Conservation (phyloP, 495 filamentous ascomycete species). For the Beverwykella pulmonaria region DNA sequence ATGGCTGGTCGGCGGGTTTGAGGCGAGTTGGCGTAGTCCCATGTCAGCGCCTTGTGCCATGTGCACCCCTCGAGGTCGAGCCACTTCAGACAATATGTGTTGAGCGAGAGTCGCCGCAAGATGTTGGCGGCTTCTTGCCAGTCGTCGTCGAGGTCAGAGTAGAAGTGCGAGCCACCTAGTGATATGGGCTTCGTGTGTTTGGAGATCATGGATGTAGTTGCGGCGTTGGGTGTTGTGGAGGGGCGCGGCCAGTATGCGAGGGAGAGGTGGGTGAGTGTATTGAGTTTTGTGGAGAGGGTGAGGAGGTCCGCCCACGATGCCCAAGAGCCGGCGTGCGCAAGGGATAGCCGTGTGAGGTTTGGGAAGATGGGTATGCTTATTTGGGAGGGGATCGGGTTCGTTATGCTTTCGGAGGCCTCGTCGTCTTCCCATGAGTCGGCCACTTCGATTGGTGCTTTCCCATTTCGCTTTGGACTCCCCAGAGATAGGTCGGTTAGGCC, state of each 20-base stretch:
- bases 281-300: slow-evolving; percentile 60
- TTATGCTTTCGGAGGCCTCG: neutral
- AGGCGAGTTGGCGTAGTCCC: slow-evolving; percentile 35
- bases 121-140: slow-evolving; percentile 70
- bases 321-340: slow-evolving; percentile 50
- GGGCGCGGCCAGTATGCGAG: slow-evolving; percentile 82
- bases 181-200: slow-evolving; percentile 52
- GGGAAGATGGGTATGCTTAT: slow-evolving; percentile 46
- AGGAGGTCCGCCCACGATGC: slow-evolving; percentile 72
- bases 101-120: slow-evolving; percentile 66
- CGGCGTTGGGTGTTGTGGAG: slow-evolving; percentile 61
- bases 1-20: too few species aligned
- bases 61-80: slow-evolving; percentile 81
- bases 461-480: neutral
- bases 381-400: neutral
- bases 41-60: slow-evolving; percentile 69
- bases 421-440: slow-evolving; percentile 42
- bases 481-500: slow-evolving; percentile 8
- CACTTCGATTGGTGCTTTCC: slow-evolving; percentile 16
- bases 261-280: slow-evolving; percentile 73
- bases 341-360: slow-evolving; percentile 56
- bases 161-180: slow-evolving; percentile 66
- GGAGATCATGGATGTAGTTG: slow-evolving; percentile 54
- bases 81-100: slow-evolving; percentile 72
- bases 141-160: slow-evolving; percentile 67